Conservation (phyloP, 768 basidiomycete species). For the Rossbeevera mucosa region DNA sequence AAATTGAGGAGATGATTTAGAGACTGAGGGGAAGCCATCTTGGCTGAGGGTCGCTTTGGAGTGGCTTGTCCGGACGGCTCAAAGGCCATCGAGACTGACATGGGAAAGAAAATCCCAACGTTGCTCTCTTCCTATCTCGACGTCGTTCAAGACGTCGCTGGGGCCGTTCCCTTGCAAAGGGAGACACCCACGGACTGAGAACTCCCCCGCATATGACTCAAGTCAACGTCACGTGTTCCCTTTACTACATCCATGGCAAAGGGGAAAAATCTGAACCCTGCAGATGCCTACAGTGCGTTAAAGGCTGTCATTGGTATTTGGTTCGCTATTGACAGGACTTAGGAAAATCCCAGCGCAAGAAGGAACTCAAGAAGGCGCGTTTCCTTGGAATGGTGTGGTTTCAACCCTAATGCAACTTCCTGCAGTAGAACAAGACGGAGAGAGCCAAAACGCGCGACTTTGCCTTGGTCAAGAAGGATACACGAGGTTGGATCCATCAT, state of each 20-base stretch:
- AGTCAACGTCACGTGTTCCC: conserved; percentile 24
- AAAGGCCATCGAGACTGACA: conserved; percentile 28
- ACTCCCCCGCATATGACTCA: conserved; percentile 18
- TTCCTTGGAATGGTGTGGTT: conserved; percentile 13
- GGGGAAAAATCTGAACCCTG: conserved; percentile 84
- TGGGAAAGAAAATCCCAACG: conserved; percentile 16
- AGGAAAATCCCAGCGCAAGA: conserved; percentile 93
- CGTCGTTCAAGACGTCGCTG: conserved; percentile 15
- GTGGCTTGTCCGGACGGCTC: conserved; percentile 30
- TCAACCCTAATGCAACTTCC: conserved; percentile 10
- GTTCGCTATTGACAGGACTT: conserved; percentile 4
- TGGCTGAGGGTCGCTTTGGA: conserved; percentile 57
- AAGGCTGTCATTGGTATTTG: neutral
- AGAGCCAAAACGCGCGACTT: conserved; percentile 81
- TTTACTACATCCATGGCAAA: conserved; percentile 57
- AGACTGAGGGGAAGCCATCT: conserved; percentile 65
- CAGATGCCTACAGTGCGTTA: conserved; percentile 77
- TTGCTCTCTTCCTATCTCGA: conserved; percentile 9
- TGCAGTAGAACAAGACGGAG: conserved; percentile 86
- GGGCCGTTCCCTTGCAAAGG: conserved; percentile 49
- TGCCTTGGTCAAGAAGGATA: conserved; percentile 92
- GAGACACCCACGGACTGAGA: conserved; percentile 28
- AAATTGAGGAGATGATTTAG: conserved; percentile 91
- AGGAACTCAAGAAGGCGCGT: conserved; percentile 85
- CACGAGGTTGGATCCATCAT: conserved; percentile 49